Percentiles rank a stretch among this genome's conserved stretches.
phyloP scores from a whole-genome alignment of 192 early-diverging fungal genomes.

The Borealophlyctis nickersoniae region DNA sequence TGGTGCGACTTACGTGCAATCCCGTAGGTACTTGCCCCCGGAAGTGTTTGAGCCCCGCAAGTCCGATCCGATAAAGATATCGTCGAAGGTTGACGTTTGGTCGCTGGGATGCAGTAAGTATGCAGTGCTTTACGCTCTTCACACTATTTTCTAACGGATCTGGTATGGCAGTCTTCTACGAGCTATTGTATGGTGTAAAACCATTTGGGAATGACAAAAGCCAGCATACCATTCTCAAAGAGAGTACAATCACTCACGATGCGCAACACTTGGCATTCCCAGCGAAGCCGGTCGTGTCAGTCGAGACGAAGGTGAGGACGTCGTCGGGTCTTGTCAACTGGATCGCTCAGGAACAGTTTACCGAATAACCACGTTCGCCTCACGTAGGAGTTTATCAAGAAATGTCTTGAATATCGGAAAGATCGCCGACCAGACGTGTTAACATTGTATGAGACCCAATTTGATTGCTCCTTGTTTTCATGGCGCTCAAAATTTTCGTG shows the following conservation, averaged over 20 bases:
- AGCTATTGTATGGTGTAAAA: constrained; percentile 16
- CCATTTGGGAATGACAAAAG: constrained; percentile 20
- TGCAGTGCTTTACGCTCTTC: background rate
- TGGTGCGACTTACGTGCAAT: no score
- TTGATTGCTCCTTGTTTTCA: background rate
- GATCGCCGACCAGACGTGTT: constrained; percentile 19
- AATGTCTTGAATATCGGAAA: constrained; percentile 18
- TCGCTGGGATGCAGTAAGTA: constrained; percentile 11
- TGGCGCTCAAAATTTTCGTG: background rate
- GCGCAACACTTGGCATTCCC: constrained; percentile 5
- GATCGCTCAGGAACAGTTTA: background rate
- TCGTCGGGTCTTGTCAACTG: background rate
- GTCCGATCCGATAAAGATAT: constrained; percentile 15
- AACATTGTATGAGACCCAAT: constrained; percentile 6
- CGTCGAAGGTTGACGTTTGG: constrained; percentile 23
- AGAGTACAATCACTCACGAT: constrained; percentile 18
- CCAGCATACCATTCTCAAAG: constrained; percentile 22
- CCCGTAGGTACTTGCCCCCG: constrained; percentile 19
- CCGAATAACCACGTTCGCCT: background rate
- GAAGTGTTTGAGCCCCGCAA: constrained; percentile 18
- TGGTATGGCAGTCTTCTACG: constrained; percentile 12
- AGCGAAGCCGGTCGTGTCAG: constrained; percentile 10
- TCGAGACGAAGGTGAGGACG: constrained; percentile 10
- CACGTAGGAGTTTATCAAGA: constrained; percentile 7
- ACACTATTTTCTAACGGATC: background rate